These are phyloP conservation scores for Verbena officinalis DNA, from an alignment of 257 asterid species.

Conservation along the genomic window DNA sequence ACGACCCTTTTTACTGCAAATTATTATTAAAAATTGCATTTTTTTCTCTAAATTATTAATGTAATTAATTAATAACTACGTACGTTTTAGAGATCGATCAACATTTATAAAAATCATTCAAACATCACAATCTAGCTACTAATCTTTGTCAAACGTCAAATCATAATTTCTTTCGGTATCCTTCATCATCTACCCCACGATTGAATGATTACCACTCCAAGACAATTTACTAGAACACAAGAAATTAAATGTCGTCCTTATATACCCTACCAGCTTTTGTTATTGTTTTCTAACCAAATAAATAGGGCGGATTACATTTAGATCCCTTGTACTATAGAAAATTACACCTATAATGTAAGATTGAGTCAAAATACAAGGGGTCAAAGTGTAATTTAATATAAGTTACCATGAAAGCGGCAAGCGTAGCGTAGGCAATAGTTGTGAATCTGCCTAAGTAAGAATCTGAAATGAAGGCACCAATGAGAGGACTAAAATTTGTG, in stretches of 20 bases:
- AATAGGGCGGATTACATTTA: no score
- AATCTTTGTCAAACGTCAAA: background rate
- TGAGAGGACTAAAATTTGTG: slow-evolving; percentile 59
- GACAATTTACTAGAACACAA: no score
- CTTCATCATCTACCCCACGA: background rate
- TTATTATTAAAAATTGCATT: background rate
- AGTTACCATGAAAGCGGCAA: slow-evolving; percentile 54
- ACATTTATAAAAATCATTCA: background rate
- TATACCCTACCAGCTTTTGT: no score
- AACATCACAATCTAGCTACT: background rate
- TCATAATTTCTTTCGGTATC: background rate
- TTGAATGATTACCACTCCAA: no score
- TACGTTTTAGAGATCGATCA: background rate
- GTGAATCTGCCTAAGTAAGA: slow-evolving; percentile 64
- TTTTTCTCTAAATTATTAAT: no score
- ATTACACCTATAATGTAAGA: no score
- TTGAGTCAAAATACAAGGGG: no score
- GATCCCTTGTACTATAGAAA: no score
- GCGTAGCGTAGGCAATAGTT: slow-evolving; percentile 61
- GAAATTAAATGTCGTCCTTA: no score
- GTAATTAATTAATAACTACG: no score
- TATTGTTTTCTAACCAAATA: no score
- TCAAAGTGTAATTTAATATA: no score
- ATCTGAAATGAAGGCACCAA: slow-evolving; percentile 75
- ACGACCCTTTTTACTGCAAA: background rate